Evolutionary conservation across 768 basidiomycete species (phyloP), one percentile per base, ranked within the genome.

Genomic region (Cystofilobasidium capitatum): DNA sequence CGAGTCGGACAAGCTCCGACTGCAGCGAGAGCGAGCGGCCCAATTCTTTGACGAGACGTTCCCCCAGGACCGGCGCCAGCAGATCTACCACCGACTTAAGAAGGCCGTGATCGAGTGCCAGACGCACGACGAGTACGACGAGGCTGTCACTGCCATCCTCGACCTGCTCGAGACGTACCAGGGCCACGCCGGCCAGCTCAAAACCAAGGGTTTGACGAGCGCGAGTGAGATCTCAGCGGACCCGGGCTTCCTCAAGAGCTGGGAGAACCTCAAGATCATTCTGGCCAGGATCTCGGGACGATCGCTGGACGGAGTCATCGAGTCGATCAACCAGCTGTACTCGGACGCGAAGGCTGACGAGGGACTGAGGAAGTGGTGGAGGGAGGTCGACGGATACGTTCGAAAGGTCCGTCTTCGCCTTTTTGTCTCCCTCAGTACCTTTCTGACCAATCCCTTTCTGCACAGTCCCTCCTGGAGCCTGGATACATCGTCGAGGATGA

Each of bases 71-170:
- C 81, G 94, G 13, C 39, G 55, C 13, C 44, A 66, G 94, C 90
- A 90, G 73, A 96, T 91, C 77, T 88, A 97, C 74, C 94, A 86
- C 80, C 84, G 94, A 16, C 82, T 85, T 8, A 97, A 97, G 82
- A 97, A 96, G 84, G 88, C 86, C 44, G 84, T 96, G 64, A 81
- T 93, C 66, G 93, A 96, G 74, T 91, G 89, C 75, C 92, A 96
- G 78, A 86, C 86, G 74, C 91, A 94, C 77, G 82, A 86, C 62
- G 68, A 69, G 42, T 69, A 69, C 63, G 68, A 69, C 26, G 68
- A 64, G 20, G 68, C 33, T 65, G 77, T 80, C 74, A 74, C 74
- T 37, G 79, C 78, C 75, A 76, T 81, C 73, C 76, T 81, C 71
- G 77, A 79, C 75, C 72, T 74, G 54, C 72, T 76, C 55, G 78